A percentile compares a stretch with the other conserved stretches of the same genome.
phyloP scores from a whole-genome alignment of 306 rosid species.

The Rosa persica region DNA sequence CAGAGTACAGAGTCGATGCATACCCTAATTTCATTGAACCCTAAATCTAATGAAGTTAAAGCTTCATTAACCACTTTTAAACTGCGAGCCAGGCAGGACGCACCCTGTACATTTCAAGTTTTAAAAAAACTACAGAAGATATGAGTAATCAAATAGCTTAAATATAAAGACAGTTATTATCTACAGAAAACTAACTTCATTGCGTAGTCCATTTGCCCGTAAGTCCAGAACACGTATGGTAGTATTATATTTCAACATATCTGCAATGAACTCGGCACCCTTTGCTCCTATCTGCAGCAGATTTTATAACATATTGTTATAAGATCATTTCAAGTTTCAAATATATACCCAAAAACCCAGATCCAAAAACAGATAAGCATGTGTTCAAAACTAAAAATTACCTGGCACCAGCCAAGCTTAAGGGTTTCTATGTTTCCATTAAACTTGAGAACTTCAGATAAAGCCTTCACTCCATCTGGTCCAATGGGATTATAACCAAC shows the following conservation, averaged over 20 bases:
- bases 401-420: constrained; percentile 99
- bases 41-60: constrained; percentile 80
- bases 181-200: constrained; percentile 59
- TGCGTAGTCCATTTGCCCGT: constrained; percentile 87
- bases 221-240: constrained; percentile 84
- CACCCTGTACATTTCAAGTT: constrained; percentile 64
- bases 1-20: neutral
- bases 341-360: neutral
- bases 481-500: constrained; percentile 94
- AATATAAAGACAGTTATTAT: neutral
- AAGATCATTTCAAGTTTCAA: neutral
- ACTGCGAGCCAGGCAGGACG: constrained; percentile 89
- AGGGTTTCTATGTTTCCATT: constrained; percentile 80
- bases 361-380: neutral
- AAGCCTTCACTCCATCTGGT: constrained; percentile 89
- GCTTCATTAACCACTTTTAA: constrained; percentile 98
- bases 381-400: constrained; percentile 23
- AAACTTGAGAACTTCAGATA: constrained; percentile 88
- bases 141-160: neutral
- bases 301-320: constrained; percentile 12
- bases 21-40: constrained; percentile 98
- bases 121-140: constrained; percentile 5
- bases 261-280: constrained; percentile 86
- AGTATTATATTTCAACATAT: constrained; percentile 85
- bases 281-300: constrained; percentile 82